Evolutionary conservation across 495 filamentous ascomycete species (phyloP), one percentile per base, ranked within the genome.

Genomic region (Echria macrotheca): DNA sequence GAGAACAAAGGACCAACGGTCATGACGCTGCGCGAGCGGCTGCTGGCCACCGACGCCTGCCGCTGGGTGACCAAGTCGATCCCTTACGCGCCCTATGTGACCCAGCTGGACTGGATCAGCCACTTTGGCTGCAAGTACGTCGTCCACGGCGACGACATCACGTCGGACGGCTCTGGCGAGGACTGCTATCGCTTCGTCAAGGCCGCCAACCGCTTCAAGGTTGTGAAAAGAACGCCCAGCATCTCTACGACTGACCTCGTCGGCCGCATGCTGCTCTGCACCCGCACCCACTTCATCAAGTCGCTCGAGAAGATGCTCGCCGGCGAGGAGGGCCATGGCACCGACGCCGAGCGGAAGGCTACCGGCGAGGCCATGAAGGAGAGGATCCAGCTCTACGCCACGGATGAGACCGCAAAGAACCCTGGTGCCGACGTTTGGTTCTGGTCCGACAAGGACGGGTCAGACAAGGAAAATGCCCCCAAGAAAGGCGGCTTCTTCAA

Each of bases 131-230:
- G 93, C 71, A 75, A 80, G 55, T 96, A 89, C 63, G 93, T 99
- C 2, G 91, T 96, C 5, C 93, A 99, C 65, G 93, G 93, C 22
- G 94, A 99, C 59, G 93, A 99, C 64, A 93, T 97, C 50, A 97
- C 93, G 2, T 95, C 89, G 0, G 93, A 99, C 60, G 84, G 82
- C 60, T 79, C 78, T 49, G 93, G 93, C 7, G 81, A 95, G 60
- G 93, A 99, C 69, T 97, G 94, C 69, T 99, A 99, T 68, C 83
- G 94, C 52, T 95, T 85, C 63, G 93, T 99, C 44, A 97, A 97
- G 67, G 82, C 82, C 19, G 91, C 90, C 11, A 83, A 83, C 15
- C 80, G 93, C 6, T 97, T 99, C 75, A 83, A 86, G 60, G 87
- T 97, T 11, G 93, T 99, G 15, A 91, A 91, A 69, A 75, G 93